These are phyloP conservation scores for Trichoderma erinaceum DNA, from an alignment of 495 filamentous ascomycete species.

Conservation along the genomic window DNA sequence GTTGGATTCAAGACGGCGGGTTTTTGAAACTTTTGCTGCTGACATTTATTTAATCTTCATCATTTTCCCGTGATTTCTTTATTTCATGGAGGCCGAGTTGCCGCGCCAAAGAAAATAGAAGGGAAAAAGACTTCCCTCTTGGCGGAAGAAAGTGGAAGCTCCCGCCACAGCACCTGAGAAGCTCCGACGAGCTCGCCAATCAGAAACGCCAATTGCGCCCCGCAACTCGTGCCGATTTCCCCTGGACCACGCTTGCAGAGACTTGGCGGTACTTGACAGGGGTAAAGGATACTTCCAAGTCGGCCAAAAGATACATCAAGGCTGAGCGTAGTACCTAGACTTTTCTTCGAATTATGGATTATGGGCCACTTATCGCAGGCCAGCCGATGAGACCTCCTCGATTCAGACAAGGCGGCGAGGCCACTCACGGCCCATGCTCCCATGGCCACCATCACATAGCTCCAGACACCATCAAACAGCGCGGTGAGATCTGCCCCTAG, in stretches of 20 bases:
- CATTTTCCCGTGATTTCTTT: neutral
- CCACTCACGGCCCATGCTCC: neutral
- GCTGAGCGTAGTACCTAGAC: too few relatives aligned
- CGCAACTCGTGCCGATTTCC: slow-evolving; percentile 13
- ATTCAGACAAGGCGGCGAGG: neutral
- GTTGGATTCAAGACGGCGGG: neutral
- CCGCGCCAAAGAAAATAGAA: neutral
- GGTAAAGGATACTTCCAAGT: neutral
- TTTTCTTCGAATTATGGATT: neutral
- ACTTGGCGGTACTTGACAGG: slow-evolving; percentile 9
- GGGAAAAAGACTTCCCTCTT: neutral
- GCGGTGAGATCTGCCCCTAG: neutral
- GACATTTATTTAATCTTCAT: neutral
- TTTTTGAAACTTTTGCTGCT: neutral
- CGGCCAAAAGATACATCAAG: neutral
- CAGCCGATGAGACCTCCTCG: slow-evolving; percentile 9
- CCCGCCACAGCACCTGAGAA: neutral
- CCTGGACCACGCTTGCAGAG: slow-evolving; percentile 11
- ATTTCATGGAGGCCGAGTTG: neutral
- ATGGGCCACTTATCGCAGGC: slow-evolving; percentile 9
- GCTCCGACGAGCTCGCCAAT: neutral
- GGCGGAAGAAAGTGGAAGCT: slow-evolving; percentile 6
- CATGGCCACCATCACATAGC: neutral
- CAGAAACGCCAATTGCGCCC: slow-evolving; percentile 8
- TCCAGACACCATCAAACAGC: neutral